Conservation (phyloP, 768 basidiomycete genomes). For the Amanita phalloides region DNA sequence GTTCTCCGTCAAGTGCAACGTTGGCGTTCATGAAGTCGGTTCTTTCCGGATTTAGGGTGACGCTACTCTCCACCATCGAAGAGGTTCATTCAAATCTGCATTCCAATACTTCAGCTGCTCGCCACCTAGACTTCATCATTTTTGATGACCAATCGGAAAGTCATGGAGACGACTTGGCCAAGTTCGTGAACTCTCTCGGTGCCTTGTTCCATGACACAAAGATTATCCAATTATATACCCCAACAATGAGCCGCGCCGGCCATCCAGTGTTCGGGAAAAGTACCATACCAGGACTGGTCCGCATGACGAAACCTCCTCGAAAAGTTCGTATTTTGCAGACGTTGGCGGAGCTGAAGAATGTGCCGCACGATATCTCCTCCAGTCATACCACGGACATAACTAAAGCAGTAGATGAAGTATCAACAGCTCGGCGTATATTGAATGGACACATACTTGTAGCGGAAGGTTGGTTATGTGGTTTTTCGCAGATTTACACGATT, state of each 20-base stretch:
- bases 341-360: conserved; percentile 47
- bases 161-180: conserved; percentile 45
- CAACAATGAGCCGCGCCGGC: conserved; percentile 48
- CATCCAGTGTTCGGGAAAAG: conserved; percentile 39
- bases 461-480: conserved; percentile 35
- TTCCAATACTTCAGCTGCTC: conserved; percentile 16
- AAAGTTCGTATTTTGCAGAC: conserved; percentile 48
- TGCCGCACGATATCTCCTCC: conserved; percentile 32
- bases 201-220: conserved; percentile 41
- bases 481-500: not conserved
- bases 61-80: conserved; percentile 29
- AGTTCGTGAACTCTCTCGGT: conserved; percentile 30
- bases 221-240: conserved; percentile 64
- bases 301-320: conserved; percentile 66
- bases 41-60: conserved; percentile 43
- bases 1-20: conserved; percentile 50
- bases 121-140: conserved; percentile 50
- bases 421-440: conserved; percentile 39
- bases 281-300: conserved; percentile 43
- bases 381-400: conserved; percentile 24
- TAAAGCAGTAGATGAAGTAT: conserved; percentile 35
- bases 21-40: conserved; percentile 44
- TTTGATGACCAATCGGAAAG: conserved; percentile 57
- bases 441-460: conserved; percentile 63
- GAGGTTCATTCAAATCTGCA: conserved; percentile 34